Conservation (phyloP, 805 yeast genomes). For the Citeromyces nyonsensis region DNA sequence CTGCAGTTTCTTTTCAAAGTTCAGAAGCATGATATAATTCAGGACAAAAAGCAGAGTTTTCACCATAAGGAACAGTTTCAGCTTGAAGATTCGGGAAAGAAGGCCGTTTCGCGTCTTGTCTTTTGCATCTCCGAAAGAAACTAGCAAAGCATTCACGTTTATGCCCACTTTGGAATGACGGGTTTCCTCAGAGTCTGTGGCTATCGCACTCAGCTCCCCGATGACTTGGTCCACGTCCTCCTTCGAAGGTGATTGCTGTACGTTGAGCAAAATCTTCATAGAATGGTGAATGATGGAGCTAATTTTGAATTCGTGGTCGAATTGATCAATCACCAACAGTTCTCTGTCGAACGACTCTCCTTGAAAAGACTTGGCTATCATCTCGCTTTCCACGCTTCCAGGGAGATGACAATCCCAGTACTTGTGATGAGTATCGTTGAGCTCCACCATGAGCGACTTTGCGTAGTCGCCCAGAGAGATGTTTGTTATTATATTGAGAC, state of each 20-base stretch:
- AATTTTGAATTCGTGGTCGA: constrained; percentile 27
- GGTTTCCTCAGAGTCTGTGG: constrained; percentile 2
- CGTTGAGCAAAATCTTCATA: constrained; percentile 18
- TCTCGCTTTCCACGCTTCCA: constrained; percentile 19
- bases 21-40: constrained; percentile 26
- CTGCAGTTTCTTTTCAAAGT: constrained; percentile 14
- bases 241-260: constrained; percentile 18
- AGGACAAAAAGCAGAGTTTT: constrained; percentile 33
- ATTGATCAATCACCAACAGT: constrained; percentile 28
- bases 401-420: constrained; percentile 22
- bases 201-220: constrained; percentile 7
- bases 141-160: background rate
- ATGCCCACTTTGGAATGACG: background rate
- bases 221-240: constrained; percentile 12
- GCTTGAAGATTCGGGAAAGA: constrained; percentile 11
- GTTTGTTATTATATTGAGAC: constrained; percentile 16
- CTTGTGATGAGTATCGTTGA: constrained; percentile 16
- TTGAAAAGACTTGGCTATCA: constrained; percentile 15
- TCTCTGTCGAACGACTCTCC: constrained; percentile 18
- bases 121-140: background rate
- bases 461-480: constrained; percentile 19
- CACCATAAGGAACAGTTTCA: constrained; percentile 16
- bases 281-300: constrained; percentile 24
- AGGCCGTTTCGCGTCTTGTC: background rate
- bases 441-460: constrained; percentile 18